Conservation (phyloP, 2,329 filamentous ascomycete genomes). For the Fusarium sp. region DNA sequence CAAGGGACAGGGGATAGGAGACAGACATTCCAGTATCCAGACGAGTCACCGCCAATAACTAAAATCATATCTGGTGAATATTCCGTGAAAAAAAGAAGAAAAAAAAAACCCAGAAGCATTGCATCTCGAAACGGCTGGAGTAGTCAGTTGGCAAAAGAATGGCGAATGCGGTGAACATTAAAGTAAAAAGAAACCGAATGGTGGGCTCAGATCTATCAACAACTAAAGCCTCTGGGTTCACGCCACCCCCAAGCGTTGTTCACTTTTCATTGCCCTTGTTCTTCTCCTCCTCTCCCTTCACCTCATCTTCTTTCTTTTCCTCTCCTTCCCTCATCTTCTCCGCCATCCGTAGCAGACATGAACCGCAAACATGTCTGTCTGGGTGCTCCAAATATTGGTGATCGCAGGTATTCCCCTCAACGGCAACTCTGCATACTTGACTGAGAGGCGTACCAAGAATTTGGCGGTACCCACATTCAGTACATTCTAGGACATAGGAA, state of each 20-base stretch:
- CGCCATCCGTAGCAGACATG: neutral
- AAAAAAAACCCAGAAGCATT: neutral
- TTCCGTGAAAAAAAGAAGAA: neutral
- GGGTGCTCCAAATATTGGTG: neutral
- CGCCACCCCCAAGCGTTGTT: neutral
- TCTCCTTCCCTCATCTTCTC: neutral
- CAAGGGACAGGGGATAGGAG: neutral
- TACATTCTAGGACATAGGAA: neutral
- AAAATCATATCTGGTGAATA: neutral
- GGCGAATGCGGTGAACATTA: neutral
- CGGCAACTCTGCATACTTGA: neutral
- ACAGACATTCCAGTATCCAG: too few relatives aligned
- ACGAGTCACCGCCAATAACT: too few relatives aligned
- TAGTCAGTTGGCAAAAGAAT: neutral
- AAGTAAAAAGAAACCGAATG: neutral
- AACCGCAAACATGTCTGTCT: neutral
- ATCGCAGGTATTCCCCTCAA: neutral
- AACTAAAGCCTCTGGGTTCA: neutral
- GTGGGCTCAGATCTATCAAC: neutral
- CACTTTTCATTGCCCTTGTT: neutral
- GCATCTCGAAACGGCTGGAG: neutral
- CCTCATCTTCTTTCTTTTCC: neutral
- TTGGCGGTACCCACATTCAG: neutral
- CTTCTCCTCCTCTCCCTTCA: neutral
- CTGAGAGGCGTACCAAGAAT: neutral